Evolutionary conservation across 345 rosid genomes (phyloP), one percentile per base, ranked within the genome.

Genomic region (Citrus inodora): DNA sequence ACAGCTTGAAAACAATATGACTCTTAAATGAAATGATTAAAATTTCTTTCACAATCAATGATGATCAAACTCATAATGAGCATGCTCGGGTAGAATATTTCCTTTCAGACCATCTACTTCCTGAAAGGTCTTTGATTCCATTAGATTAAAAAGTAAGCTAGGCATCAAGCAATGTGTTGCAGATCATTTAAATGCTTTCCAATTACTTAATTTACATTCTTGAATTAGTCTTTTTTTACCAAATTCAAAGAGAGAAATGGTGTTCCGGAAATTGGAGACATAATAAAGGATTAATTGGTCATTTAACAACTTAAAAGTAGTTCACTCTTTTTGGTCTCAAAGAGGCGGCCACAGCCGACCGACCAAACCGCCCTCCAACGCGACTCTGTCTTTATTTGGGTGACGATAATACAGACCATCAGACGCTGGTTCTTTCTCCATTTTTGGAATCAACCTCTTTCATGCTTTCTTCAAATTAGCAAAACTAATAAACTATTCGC

Each of bases 331-430:
- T 81, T 81, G 81, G 92, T 82, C 83, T 68, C 77, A 75, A 78
- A 71, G 78, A 83, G 87, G 88, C 80, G 82, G 87, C 87, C 80
- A 65, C 32, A 11, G 61, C 25, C 76, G 90, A 87, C 98, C 97
- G 95, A 83, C 97, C 97, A 85, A 87, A 87, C 97, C 97, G 95
- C 82, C 95, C 90, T 58, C 76, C 37, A 2, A 58, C 63, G 63
- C 78, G 81, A 70, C 77, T 42, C 78, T 59, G 81, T 74, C 81
- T 64, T 74, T 25, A 64, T n/a, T 70, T 60, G 28, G 51, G 17
- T 46, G 61, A 38, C 33, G 58, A 71, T 25, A 80, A 78, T 4
- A 1, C 11, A 4, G 83, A 69, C 80, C 3, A 30, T 9, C 22
- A 17, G 21, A 0, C 7, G 3, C 48, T 70, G 37, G 4, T 51